Conservation (phyloP, 805 yeast species). For the Metschnikowia lunata region DNA sequence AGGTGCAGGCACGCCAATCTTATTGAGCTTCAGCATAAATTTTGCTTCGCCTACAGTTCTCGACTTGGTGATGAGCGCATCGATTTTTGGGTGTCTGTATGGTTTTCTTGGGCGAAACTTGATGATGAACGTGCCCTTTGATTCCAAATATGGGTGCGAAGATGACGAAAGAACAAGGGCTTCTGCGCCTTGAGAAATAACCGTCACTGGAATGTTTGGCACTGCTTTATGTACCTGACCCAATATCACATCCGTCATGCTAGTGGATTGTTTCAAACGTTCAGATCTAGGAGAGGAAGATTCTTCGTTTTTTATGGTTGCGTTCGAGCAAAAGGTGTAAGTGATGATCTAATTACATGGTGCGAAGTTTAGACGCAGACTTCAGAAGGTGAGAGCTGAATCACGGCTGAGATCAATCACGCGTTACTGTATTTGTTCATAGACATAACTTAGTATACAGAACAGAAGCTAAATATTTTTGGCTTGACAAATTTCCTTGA, state of each 20-base stretch:
- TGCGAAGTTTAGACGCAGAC: too few species aligned
- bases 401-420: too few species aligned
- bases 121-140: slow-evolving; percentile 44
- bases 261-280: background rate
- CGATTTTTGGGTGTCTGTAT: slow-evolving; percentile 85
- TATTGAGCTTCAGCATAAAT: slow-evolving; percentile 53
- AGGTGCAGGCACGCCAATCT: slow-evolving; percentile 67
- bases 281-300: too few species aligned
- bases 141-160: slow-evolving; percentile 56
- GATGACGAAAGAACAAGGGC: slow-evolving; percentile 67
- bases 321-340: too few species aligned
- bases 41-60: slow-evolving; percentile 85
- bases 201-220: slow-evolving; percentile 46
- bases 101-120: slow-evolving; percentile 87
- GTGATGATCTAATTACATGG: too few species aligned
- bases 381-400: too few species aligned
- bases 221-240: slow-evolving; percentile 39
- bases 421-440: too few species aligned
- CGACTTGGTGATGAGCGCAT: slow-evolving; percentile 67
- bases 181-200: slow-evolving; percentile 87
- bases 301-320: too few species aligned
- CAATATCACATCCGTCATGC: slow-evolving; percentile 55
- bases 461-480: too few species aligned
- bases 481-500: too few species aligned
- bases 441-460: too few species aligned